Evolutionary conservation across 345 rosid genomes (phyloP).

Genomic region (Laguncularia racemosa): DNA sequence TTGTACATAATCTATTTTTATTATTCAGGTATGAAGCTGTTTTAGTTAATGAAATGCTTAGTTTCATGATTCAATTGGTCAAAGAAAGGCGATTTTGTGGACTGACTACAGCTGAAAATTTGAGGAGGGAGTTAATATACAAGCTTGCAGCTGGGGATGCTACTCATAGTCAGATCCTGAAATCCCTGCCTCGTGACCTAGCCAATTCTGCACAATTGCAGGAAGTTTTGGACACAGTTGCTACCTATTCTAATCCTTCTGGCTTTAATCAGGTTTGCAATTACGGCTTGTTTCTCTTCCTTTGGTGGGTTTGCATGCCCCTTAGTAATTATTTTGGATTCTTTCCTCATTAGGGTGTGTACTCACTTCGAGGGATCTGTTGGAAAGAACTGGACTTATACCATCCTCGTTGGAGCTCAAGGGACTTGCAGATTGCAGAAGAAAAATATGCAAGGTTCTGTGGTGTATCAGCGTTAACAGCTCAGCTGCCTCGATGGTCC

Average conservation of each 20-base stretch:
- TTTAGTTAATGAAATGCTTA: conserved; percentile 84
- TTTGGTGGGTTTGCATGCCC: conserved; percentile 9
- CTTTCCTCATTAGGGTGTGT: conserved; percentile 59
- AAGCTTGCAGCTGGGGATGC: conserved; percentile 88
- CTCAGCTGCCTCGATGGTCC: conserved; percentile 87
- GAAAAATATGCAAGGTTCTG: conserved; percentile 79
- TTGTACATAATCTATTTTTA: background rate
- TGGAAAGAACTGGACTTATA: conserved; percentile 97
- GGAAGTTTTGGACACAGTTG: conserved; percentile 65
- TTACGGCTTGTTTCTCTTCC: conserved; percentile 11
- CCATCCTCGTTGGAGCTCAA: conserved; percentile 82
- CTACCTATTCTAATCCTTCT: conserved; percentile 73
- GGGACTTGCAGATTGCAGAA: conserved; percentile 92
- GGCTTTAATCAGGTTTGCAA: conserved; percentile 81
- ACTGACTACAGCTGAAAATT: conserved; percentile 52
- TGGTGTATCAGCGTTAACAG: conserved; percentile 61
- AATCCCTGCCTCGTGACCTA: conserved; percentile 76
- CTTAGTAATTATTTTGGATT: conserved; percentile 2
- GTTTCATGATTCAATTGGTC: conserved; percentile 71
- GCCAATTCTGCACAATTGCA: conserved; percentile 72
- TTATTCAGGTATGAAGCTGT: conserved; percentile 74
- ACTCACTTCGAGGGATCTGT: conserved; percentile 58
- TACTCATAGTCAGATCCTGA: conserved; percentile 85
- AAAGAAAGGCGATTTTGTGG: conserved; percentile 95
- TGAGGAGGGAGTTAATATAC: conserved; percentile 81